phyloP scores from a whole-genome alignment of 768 basidiomycete species.

The Gloeophyllum trabeum region DNA sequence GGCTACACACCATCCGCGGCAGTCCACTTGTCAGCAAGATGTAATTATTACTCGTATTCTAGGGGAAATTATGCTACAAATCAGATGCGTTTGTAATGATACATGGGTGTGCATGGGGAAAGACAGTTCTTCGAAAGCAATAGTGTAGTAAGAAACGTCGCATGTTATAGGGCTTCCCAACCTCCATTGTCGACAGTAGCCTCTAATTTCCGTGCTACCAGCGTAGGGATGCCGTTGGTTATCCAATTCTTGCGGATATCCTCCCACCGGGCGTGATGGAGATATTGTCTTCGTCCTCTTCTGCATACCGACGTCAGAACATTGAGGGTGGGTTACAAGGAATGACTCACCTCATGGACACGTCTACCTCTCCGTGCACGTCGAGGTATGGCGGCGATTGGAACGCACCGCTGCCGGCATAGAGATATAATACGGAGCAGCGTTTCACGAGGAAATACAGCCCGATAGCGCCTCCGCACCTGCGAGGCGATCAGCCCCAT shows the following conservation, averaged over 20 bases:
- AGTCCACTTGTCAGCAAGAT: too few species aligned
- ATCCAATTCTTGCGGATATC: constrained; percentile 90
- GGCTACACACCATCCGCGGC: constrained; percentile 11
- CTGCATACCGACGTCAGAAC: constrained; percentile 23
- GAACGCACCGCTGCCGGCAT: constrained; percentile 84
- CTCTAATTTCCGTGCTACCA: constrained; percentile 84
- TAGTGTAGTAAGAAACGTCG: too few species aligned
- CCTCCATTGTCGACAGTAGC: constrained; percentile 83
- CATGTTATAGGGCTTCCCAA: constrained; percentile 67
- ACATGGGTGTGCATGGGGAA: too few species aligned
- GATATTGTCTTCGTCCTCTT: constrained; percentile 79
- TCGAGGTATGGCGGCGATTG: constrained; percentile 86
- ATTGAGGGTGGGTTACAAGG: background rate
- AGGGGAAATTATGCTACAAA: too few species aligned
- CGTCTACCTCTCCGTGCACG: constrained; percentile 86
- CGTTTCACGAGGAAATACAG: constrained; percentile 89
- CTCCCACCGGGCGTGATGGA: constrained; percentile 82
- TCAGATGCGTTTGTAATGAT: too few species aligned
- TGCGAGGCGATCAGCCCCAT: constrained; percentile 17
- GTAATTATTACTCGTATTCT: too few species aligned
- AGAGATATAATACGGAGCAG: constrained; percentile 82
- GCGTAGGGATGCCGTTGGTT: constrained; percentile 78
- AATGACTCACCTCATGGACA: constrained; percentile 69
- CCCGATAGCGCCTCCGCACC: constrained; percentile 85
- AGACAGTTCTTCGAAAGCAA: too few species aligned